A percentile compares a stretch with the other conserved stretches of the same genome.
phyloP scores from a whole-genome alignment of 495 filamentous ascomycete species.

The Delitschia confertaspora region DNA sequence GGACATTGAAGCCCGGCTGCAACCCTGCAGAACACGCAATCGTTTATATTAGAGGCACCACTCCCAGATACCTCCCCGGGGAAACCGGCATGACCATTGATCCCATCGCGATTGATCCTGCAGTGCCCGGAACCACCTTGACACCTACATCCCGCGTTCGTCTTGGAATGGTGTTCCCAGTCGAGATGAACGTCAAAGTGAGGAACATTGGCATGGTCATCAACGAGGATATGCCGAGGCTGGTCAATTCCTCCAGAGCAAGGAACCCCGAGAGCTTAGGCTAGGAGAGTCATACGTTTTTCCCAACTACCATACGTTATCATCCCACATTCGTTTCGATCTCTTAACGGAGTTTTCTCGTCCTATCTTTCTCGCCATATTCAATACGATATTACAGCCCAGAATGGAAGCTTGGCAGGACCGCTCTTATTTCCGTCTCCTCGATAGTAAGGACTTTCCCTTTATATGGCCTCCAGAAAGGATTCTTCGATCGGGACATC shows the following conservation, averaged over 20 bases:
- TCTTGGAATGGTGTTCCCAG: constrained; percentile 7
- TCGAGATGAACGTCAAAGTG: constrained; percentile 23
- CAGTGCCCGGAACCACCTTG: neutral
- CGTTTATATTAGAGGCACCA: constrained; percentile 32
- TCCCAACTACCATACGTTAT: too few relatives aligned
- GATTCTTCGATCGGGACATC: too few relatives aligned
- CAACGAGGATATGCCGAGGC: constrained; percentile 26
- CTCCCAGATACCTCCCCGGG: neutral
- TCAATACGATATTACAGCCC: too few relatives aligned
- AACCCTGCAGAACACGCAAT: constrained; percentile 36
- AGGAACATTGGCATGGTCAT: constrained; percentile 33
- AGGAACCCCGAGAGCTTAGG: neutral
- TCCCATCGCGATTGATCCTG: constrained; percentile 1
- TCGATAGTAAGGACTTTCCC: too few relatives aligned
- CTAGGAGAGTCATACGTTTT: too few relatives aligned
- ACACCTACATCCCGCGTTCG: constrained; percentile 1
- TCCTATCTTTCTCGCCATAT: too few relatives aligned
- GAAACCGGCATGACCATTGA: constrained; percentile 1
- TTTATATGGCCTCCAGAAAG: too few relatives aligned
- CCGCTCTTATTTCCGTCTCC: too few relatives aligned
- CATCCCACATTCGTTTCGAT: too few relatives aligned
- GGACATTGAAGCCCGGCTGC: constrained; percentile 32
- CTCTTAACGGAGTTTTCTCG: too few relatives aligned
- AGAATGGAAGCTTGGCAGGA: too few relatives aligned
- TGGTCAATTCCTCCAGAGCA: constrained; percentile 22